These are phyloP conservation scores for Wallacemonas sp. DNA, from an alignment of 208 protist species.

Conservation along the genomic window DNA sequence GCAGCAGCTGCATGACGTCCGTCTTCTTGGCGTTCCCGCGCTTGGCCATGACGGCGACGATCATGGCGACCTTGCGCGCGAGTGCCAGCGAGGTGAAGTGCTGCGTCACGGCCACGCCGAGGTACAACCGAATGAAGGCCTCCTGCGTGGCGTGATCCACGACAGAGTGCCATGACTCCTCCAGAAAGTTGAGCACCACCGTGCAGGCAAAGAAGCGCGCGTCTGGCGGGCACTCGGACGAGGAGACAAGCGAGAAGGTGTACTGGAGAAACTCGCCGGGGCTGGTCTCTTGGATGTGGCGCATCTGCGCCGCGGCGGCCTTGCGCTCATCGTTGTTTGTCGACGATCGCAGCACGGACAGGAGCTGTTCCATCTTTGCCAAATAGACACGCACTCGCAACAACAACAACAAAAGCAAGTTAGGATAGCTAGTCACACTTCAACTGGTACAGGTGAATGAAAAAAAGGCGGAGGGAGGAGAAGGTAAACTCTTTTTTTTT, in stretches of 20 bases:
- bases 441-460: too few species aligned
- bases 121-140: slow-evolving; percentile 41
- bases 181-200: slow-evolving; percentile 58
- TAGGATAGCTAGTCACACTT: too few species aligned
- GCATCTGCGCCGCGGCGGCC: slow-evolving; percentile 49
- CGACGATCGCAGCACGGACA: slow-evolving; percentile 55
- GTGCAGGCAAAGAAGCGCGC: slow-evolving; percentile 75
- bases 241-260: slow-evolving; percentile 54
- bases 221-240: slow-evolving; percentile 20
- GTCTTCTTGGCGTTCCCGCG: slow-evolving; percentile 30
- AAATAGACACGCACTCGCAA: slow-evolving; percentile 2
- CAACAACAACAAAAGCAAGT: slow-evolving; percentile 7
- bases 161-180: slow-evolving; percentile 60
- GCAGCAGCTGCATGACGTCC: slow-evolving; percentile 29
- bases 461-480: too few species aligned
- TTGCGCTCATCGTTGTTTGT: slow-evolving; percentile 69
- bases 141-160: slow-evolving; percentile 40
- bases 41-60: slow-evolving; percentile 65
- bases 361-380: slow-evolving; percentile 45
- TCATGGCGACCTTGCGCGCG: slow-evolving; percentile 52
- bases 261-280: slow-evolving; percentile 63
- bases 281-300: slow-evolving; percentile 50
- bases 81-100: slow-evolving; percentile 33
- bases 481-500: too few species aligned
- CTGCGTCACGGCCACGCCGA: slow-evolving; percentile 35